These are phyloP conservation scores for Aspergillus fischeri DNA, from an alignment of 2,329 filamentous ascomycete species.

Conservation along the genomic window DNA sequence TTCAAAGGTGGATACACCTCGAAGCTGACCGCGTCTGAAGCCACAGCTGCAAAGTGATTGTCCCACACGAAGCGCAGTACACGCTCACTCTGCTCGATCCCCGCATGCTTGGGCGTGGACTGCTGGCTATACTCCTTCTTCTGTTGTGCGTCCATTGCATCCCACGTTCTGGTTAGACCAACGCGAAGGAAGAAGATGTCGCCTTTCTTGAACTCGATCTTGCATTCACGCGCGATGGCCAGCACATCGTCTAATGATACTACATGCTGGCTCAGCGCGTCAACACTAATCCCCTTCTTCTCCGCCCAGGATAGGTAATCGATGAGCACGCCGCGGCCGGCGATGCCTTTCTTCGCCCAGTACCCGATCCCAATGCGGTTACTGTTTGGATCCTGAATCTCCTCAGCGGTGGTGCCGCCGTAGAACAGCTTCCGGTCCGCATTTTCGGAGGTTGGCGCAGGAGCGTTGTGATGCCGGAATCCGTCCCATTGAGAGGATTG, in stretches of 20 bases:
- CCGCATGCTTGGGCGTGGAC: constrained; percentile 29
- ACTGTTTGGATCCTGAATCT: constrained; percentile 30
- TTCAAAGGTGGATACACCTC: constrained; percentile 47
- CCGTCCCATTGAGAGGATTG: constrained; percentile 55
- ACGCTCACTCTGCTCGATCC: constrained; percentile 37
- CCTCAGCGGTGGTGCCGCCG: constrained; percentile 33
- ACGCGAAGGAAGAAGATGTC: constrained; percentile 40
- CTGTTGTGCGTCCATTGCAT: constrained; percentile 24
- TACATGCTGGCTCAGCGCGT: constrained; percentile 31
- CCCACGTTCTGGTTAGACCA: constrained; percentile 34
- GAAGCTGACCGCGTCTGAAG: constrained; percentile 56
- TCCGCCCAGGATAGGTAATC: constrained; percentile 36
- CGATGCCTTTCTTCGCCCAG: constrained; percentile 38
- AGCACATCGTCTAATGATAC: constrained; percentile 34
- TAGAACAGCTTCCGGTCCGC: constrained; percentile 30
- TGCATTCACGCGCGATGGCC: constrained; percentile 31
- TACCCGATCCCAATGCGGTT: constrained; percentile 35
- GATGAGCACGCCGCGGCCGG: constrained; percentile 39
- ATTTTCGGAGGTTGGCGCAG: constrained; percentile 33
- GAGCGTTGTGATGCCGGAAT: constrained; percentile 48
- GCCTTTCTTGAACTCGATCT: constrained; percentile 32
- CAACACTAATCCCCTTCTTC: constrained; percentile 26
- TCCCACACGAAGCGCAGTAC: constrained; percentile 58
- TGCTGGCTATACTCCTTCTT: constrained; percentile 29
- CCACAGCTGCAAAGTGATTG: constrained; percentile 55